Percentiles rank a stretch among this genome's conserved stretches.
These are phyloP conservation scores for Colletotrichum gloeosporioides DNA, from an alignment of 2,329 filamentous ascomycete genomes.

Conservation along the genomic window DNA sequence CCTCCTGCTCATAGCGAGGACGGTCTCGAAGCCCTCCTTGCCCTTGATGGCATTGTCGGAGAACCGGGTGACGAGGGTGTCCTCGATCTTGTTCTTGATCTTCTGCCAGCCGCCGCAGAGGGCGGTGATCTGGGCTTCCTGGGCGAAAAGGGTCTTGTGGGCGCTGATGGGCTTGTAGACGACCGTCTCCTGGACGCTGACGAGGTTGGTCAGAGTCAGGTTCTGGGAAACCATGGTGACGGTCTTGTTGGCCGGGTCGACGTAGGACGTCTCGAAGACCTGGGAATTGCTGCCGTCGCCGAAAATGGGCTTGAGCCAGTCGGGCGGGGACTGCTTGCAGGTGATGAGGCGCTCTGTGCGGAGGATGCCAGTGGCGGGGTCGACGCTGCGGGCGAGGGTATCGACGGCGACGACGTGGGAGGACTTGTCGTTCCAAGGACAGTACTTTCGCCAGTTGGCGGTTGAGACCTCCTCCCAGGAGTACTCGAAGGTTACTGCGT, in stretches of 20 bases:
- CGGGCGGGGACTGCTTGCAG: slow-evolving; percentile 69
- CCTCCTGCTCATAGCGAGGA: slow-evolving; percentile 89
- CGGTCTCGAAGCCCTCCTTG: slow-evolving; percentile 92
- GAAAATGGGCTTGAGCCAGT: slow-evolving; percentile 82
- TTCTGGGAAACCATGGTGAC: slow-evolving; percentile 98
- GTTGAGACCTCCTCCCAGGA: slow-evolving; percentile 98
- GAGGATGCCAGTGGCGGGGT: slow-evolving; percentile 62
- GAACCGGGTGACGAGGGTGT: slow-evolving; percentile 87
- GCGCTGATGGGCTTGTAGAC: slow-evolving; percentile 72
- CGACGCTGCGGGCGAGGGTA: slow-evolving; percentile 76
- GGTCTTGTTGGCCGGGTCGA: slow-evolving; percentile 81
- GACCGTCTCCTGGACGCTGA: slow-evolving; percentile 93
- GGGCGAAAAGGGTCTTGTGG: slow-evolving; percentile 78
- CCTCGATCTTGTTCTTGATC: slow-evolving; percentile 95
- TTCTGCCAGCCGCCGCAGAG: slow-evolving; percentile 97
- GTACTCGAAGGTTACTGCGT: slow-evolving; percentile 90
- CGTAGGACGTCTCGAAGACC: slow-evolving; percentile 95
- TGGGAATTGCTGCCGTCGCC: slow-evolving; percentile 79
- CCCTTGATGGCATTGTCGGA: slow-evolving; percentile 90
- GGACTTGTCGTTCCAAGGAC: slow-evolving; percentile 98
- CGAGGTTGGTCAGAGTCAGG: slow-evolving; percentile 88
- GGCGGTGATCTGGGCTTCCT: slow-evolving; percentile 92
- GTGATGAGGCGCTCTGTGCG: slow-evolving; percentile 68
- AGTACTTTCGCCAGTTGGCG: slow-evolving; percentile 98
- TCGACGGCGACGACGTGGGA: slow-evolving; percentile 96